Base-by-base conservation (phyloP, 2,329 filamentous ascomycete genomes). In the Xylariaceae sp. region DNA sequence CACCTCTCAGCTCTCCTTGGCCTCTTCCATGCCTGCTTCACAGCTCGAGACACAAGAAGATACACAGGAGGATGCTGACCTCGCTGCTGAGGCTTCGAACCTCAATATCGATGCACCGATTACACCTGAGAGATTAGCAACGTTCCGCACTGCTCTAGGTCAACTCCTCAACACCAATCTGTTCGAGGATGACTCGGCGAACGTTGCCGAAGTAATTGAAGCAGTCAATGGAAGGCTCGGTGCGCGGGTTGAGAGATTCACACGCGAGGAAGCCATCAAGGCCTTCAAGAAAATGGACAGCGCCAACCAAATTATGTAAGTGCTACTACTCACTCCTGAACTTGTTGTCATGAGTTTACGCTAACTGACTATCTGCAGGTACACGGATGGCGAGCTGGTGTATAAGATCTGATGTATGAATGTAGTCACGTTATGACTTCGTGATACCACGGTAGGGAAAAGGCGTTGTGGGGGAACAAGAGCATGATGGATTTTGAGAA, bases 271-370 rank as follows among this genome's bases (percentile, higher is more conserved):
- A 75, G 90, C 89, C 0, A 77, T 88, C 59, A 83, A 87, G 73
- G 92, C 91, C 50, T 77, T 99, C 58, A 84, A 85, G 74, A 86
- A 82, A 71, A 87, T 99, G 84, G 88, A 90, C 69, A 86, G 89
- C 65, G 80, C 82, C 68, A 97, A 97, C 74, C 87, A 93, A 78
- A 87, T 99, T 71, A 99, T 99, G 92, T 93, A 78, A 83, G 89
- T 85, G 57, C 53, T 53, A 50, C 47, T 39, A 50, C 47, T 39
- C 18, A n/a, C 15, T 9, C 7, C 49, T 44, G 47, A 7, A 44
- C 18, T 37, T 6, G 39, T 15, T 5, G 39, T 15, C 23, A 42
- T 8, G 34, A 30, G 11, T 56, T 1, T 9, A 63, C 63, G 52
- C 67, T 70, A 66, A 70, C 56, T 13, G n/a, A 47, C 17, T 18